Evolutionary conservation across 306 rosid genomes (phyloP), one percentile per base, ranked within the genome.

Genomic region (Vachellia collinsii): DNA sequence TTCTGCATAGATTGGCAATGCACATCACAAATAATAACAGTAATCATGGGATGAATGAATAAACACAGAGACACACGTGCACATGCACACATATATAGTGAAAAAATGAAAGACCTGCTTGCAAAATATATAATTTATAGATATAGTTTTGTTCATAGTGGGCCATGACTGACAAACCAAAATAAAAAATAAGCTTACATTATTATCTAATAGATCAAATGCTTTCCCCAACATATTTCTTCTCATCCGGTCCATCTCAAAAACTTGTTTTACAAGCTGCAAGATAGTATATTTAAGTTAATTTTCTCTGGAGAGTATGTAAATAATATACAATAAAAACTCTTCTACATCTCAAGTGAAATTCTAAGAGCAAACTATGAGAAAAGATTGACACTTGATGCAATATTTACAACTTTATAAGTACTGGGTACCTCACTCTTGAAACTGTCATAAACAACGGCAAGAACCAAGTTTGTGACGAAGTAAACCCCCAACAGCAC

Each of bases 401-500:
- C 46, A 72, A 80, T 43, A 25, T 41, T 80, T 65, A 23, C 38
- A 79, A 20, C 56, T n/a, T 51, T 37, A 66, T 46, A 77, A 73
- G 69, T 70, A 47, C 38, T 70, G 47, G 53, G 42, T 72, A 95
- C 99, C 99, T 95, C 93, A 82, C 86, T 75, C 88, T 93, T 95
- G 86, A 95, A 95, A 87, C 98, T 93, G 67, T 95, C 94, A 53
- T 93, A 93, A 78, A 95, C 97, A 83, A 95, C 99, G 44, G 99
- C 99, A 84, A 95, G 99, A 48, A 95, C 86, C 91, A 95, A 87
- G 86, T 89, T 95, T 20, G 98, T 95, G 75, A 95, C 98, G 72
- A 93, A 93, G 89, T 95, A 95, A 65, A 95, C 99, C 76, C 99
- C 99, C 85, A 95, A 29, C 84, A 95, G 91, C 89, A 93, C 96